Evolutionary conservation across 148 eudicot genomes (phyloP).

Genomic region (Cornus kousa): DNA sequence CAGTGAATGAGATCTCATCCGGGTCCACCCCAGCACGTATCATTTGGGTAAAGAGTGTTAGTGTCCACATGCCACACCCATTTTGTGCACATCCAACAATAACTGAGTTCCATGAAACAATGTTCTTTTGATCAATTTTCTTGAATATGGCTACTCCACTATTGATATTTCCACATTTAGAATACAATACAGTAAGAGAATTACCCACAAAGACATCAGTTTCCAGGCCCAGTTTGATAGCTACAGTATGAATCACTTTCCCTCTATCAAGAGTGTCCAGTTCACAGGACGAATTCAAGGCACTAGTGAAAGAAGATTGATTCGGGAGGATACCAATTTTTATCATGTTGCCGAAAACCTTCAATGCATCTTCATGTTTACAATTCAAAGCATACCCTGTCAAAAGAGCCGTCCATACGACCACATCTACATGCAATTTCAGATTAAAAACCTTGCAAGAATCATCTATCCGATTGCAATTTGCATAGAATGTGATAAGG

Average conservation of each 20-base stretch:
- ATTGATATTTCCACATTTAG: conserved; percentile 56
- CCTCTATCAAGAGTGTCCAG: conserved; percentile 48
- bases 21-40: conserved; percentile 45
- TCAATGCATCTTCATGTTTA: conserved; percentile 53
- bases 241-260: conserved; percentile 46
- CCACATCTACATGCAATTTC: conserved; percentile 56
- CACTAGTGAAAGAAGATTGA: conserved; percentile 82
- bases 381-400: conserved; percentile 58
- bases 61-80: conserved; percentile 51
- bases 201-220: conserved; percentile 67
- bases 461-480: conserved; percentile 49
- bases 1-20: conserved; percentile 78
- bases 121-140: conserved; percentile 46
- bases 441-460: conserved; percentile 56
- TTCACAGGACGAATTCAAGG: conserved; percentile 65
- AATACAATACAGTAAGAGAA: conserved; percentile 65
- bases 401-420: conserved; percentile 83
- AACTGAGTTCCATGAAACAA: conserved; percentile 87
- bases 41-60: conserved; percentile 53
- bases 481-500: conserved; percentile 70
- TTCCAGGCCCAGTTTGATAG: conserved; percentile 52
- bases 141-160: conserved; percentile 52
- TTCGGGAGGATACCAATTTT: conserved; percentile 57
- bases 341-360: conserved; percentile 57
- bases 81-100: conserved; percentile 82